Conservation (phyloP, 2,329 filamentous ascomycete species). For the Zymoseptoria pseudotritici region DNA sequence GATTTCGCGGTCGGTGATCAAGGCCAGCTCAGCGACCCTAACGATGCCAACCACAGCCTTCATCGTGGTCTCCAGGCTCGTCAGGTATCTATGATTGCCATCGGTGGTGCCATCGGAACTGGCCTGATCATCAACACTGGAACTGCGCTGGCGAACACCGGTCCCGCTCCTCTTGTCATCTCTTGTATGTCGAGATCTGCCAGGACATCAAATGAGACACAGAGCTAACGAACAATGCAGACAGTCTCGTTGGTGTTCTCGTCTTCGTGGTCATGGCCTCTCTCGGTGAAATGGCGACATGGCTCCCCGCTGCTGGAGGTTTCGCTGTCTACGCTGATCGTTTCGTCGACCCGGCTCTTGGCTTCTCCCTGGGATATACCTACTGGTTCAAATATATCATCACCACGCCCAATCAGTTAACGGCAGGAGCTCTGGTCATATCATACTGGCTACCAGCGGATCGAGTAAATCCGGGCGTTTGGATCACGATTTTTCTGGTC, state of each 20-base stretch:
- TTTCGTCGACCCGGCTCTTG: slow-evolving; percentile 73
- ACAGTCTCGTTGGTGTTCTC: slow-evolving; percentile 60
- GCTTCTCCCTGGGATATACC: slow-evolving; percentile 65
- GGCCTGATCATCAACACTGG: slow-evolving; percentile 64
- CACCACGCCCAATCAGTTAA: slow-evolving; percentile 76
- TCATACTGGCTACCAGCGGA: slow-evolving; percentile 59
- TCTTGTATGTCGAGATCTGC: slow-evolving; percentile 37
- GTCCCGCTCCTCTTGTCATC: slow-evolving; percentile 62
- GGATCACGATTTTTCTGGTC: slow-evolving; percentile 55
- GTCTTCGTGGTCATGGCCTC: slow-evolving; percentile 77
- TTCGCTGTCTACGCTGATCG: slow-evolving; percentile 75
- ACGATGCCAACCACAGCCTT: slow-evolving; percentile 30
- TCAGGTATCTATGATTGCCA: slow-evolving; percentile 59
- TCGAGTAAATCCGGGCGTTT: slow-evolving; percentile 43
- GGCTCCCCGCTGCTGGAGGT: slow-evolving; percentile 68
- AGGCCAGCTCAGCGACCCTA: slow-evolving; percentile 18
- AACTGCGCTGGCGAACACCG: slow-evolving; percentile 42
- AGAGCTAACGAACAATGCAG: neutral
- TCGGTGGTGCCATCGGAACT: slow-evolving; percentile 67
- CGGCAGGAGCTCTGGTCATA: slow-evolving; percentile 70
- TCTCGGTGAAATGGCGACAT: slow-evolving; percentile 78
- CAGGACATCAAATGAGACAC: neutral
- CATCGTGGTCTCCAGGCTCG: slow-evolving; percentile 48
- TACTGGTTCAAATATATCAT: slow-evolving; percentile 64
- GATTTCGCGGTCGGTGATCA: slow-evolving; percentile 2